Evolutionary conservation across 73 alveolate species (phyloP).

Genomic region (Uronychia binucleata): DNA sequence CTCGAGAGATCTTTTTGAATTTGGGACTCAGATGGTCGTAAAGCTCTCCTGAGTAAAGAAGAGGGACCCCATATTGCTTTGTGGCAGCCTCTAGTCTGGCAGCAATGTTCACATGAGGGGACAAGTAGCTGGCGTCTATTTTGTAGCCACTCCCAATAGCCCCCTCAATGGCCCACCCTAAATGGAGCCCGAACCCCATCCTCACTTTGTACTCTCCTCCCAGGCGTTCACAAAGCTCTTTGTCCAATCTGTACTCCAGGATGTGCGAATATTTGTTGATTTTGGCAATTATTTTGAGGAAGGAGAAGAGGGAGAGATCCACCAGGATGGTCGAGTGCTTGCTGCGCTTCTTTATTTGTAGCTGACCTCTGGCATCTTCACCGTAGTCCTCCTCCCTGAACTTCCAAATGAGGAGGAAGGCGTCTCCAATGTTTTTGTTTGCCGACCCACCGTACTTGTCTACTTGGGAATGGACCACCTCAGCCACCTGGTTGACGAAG

Average conservation of each 20-base stretch:
- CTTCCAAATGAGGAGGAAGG: conserved; percentile 91
- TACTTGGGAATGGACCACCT: conserved; percentile 83
- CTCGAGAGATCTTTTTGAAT: conserved; percentile 57
- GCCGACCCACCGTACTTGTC: conserved; percentile 92
- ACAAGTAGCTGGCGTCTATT: conserved; percentile 17
- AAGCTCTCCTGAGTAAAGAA: conserved; percentile 11
- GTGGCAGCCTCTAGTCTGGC: conserved; percentile 24
- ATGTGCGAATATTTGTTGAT: conserved; percentile 85
- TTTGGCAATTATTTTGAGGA: conserved; percentile 85
- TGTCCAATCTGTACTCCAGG: conserved; percentile 81
- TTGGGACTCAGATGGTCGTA: conserved; percentile 1
- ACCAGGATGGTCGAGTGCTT: conserved; percentile 57
- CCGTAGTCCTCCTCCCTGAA: conserved; percentile 46
- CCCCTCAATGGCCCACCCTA: conserved; percentile 97
- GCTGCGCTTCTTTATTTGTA: conserved; percentile 49
- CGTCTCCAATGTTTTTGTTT: conserved; percentile 95
- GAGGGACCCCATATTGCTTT: conserved; percentile 2
- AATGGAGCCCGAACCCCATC: conserved; percentile 94
- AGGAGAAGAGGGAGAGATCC: conserved; percentile 88
- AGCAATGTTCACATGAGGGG: conserved; percentile 34
- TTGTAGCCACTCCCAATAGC: conserved; percentile 58
- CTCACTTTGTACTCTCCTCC: conserved; percentile 68
- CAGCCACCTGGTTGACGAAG: conserved; percentile 91
- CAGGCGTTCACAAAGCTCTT: conserved; percentile 47
- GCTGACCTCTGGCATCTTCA: conserved; percentile 44